Evolutionary conservation across 139 green algal species (phyloP), one percentile per base, ranked within the genome.

Genomic region (Zygnema circumcarinatum): DNA sequence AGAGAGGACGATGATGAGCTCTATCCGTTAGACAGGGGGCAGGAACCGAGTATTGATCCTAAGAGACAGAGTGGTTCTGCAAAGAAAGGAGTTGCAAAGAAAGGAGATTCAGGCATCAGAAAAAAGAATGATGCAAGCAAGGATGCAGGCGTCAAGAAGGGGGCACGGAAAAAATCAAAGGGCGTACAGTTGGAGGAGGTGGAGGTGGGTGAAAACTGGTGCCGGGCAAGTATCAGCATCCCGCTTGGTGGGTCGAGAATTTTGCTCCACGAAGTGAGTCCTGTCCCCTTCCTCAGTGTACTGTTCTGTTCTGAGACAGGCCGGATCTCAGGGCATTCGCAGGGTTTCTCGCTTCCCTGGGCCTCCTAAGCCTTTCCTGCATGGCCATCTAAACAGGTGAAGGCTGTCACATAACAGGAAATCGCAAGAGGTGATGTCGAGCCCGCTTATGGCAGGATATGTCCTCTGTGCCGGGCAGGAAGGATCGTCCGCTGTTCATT

Each of bases 261-360:
- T 79, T 92, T 98, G 72, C 95, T 98, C 92, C 93, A 97, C 54
- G 95, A 91, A 82, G 86, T 91, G 32, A 90, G 81, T 96, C 21
- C 16, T 78, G 47, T 62, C 47, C 16, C 7, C 47, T 78, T 78
- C 7, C 69, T 78, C 69, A 78, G 69, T 41, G 7, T 78, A 3
- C 11, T 3, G 7, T 62, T 62, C 47, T 62, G 47, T 62, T 62
- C 16, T 16, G n/a, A n/a, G n/a, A n/a, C n/a, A n/a, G n/a, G n/a
- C n/a, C n/a, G n/a, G n/a, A n/a, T n/a, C n/a, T n/a, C n/a, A n/a
- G n/a, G n/a, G n/a, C n/a, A n/a, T n/a, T n/a, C n/a, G n/a, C n/a
- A n/a, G n/a, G n/a, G n/a, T n/a, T n/a, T n/a, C n/a, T n/a, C n/a
- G n/a, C n/a, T n/a, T n/a, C n/a, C n/a, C n/a, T n/a, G n/a, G n/a